A percentile compares a stretch with the other conserved stretches of the same genome.
phyloP scores from a whole-genome alignment of 75 land plant genomes.

The Adiantum capillusveneris region DNA sequence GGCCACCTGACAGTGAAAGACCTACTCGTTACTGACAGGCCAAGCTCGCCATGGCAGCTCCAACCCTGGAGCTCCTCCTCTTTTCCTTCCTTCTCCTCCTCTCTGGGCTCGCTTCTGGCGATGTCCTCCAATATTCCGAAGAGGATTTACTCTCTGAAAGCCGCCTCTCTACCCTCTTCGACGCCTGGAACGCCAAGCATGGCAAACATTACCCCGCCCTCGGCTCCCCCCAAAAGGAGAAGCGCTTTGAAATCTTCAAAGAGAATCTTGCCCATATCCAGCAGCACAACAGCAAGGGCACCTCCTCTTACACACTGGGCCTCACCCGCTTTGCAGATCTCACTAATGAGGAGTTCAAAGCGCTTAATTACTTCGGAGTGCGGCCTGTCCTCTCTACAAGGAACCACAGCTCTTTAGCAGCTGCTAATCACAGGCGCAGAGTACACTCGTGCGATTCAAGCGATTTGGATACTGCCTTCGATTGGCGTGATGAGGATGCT shows the following conservation, averaged over 20 bases:
- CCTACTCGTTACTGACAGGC: too few species aligned
- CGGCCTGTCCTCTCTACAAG: not conserved
- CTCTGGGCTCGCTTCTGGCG: too few species aligned
- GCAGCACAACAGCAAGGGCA: constrained; percentile 34
- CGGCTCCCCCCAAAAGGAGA: constrained; percentile 29
- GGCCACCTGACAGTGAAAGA: too few species aligned
- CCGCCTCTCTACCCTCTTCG: constrained; percentile 25
- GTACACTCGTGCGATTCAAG: constrained; percentile 13
- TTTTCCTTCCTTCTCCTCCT: too few species aligned
- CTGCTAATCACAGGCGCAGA: constrained; percentile 7
- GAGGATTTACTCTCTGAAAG: constrained; percentile 20
- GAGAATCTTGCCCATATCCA: constrained; percentile 41
- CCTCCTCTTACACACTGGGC: constrained; percentile 40
- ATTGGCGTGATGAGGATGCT: constrained; percentile 69
- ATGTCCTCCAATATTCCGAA: constrained; percentile 16
- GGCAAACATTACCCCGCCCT: constrained; percentile 29
- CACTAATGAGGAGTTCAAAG: constrained; percentile 59
- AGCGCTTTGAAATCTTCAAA: constrained; percentile 46
- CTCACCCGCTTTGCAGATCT: constrained; percentile 70
- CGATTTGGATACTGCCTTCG: constrained; percentile 41
- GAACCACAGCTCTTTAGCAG: not conserved
- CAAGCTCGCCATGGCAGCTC: too few species aligned
- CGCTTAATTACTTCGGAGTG: constrained; percentile 25
- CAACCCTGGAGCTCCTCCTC: too few species aligned
- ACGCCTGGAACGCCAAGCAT: constrained; percentile 39